Percentiles rank a stretch among this genome's conserved stretches.
phyloP scores from a whole-genome alignment of 495 filamentous ascomycete genomes.

The Elasticomyces elasticus region DNA sequence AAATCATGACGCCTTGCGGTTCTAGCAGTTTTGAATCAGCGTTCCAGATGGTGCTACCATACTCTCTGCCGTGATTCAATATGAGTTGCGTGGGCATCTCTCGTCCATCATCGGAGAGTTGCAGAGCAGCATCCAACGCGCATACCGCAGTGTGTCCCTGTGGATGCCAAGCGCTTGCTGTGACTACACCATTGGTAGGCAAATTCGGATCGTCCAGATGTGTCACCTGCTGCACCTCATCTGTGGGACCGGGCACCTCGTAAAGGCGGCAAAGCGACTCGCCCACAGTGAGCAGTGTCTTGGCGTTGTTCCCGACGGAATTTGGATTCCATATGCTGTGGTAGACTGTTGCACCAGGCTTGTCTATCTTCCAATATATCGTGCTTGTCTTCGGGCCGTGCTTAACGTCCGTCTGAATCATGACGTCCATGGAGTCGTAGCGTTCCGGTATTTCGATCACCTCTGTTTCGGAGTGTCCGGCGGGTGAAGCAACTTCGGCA shows the following conservation, averaged over 20 bases:
- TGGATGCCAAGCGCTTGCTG: constrained; percentile 17
- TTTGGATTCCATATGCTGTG: constrained; percentile 14
- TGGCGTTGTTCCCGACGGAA: not conserved
- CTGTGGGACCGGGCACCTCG: constrained; percentile 1
- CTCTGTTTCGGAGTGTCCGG: constrained; percentile 7
- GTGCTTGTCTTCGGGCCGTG: constrained; percentile 17
- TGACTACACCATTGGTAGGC: constrained; percentile 2
- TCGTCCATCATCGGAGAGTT: constrained; percentile 3
- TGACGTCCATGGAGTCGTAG: constrained; percentile 16
- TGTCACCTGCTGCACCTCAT: not conserved
- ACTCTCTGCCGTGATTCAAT: not conserved
- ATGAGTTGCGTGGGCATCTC: constrained; percentile 3
- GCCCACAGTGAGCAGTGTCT: constrained; percentile 15
- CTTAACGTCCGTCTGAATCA: constrained; percentile 14
- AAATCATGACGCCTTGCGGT: constrained; percentile 6
- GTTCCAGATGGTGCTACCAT: not conserved
- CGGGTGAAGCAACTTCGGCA: constrained; percentile 27
- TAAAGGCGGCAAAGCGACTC: constrained; percentile 18
- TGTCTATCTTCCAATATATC: constrained; percentile 17
- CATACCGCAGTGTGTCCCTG: constrained; percentile 6
- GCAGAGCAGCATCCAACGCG: constrained; percentile 3
- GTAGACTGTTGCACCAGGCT: constrained; percentile 5
- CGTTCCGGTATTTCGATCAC: constrained; percentile 4
- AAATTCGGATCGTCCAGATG: constrained; percentile 6
- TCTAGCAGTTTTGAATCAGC: constrained; percentile 6